phyloP scores from a whole-genome alignment of 768 basidiomycete species.

The Melanogaster broomeanus region DNA sequence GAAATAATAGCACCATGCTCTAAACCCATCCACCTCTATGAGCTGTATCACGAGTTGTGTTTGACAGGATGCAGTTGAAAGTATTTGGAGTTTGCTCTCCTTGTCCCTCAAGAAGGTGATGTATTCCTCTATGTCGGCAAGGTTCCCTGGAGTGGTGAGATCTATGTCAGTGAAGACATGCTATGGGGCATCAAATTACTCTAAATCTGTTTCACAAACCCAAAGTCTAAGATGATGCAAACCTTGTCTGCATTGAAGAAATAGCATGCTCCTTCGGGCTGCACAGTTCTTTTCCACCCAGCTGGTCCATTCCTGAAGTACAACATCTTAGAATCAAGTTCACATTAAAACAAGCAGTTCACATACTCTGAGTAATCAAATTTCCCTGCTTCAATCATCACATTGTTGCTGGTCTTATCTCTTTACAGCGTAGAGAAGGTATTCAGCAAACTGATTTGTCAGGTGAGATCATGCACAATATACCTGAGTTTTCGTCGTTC shows the following conservation, averaged over 20 bases:
- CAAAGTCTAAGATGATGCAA: background rate
- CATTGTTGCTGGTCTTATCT: background rate
- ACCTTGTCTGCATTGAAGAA: background rate
- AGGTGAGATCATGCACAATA: background rate
- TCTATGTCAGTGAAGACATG: constrained; percentile 5
- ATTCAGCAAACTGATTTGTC: background rate
- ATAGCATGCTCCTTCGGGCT: constrained; percentile 4
- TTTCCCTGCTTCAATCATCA: background rate
- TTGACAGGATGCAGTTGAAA: background rate
- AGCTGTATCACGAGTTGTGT: background rate
- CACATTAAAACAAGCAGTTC: background rate
- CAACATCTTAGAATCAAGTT: background rate
- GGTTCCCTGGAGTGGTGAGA: background rate
- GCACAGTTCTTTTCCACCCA: background rate
- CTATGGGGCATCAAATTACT: background rate
- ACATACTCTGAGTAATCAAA: background rate
- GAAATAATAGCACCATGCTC: constrained; percentile 4
- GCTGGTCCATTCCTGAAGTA: background rate
- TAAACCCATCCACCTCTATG: background rate
- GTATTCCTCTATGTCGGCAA: background rate
- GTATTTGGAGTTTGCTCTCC: background rate
- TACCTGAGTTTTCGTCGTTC: background rate
- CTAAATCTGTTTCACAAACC: too few species aligned
- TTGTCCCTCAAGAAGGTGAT: background rate
- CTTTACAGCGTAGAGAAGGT: background rate